These are phyloP conservation scores for Colletotrichum gloeosporioides DNA, from an alignment of 2,329 filamentous ascomycete species.

Conservation along the genomic window DNA sequence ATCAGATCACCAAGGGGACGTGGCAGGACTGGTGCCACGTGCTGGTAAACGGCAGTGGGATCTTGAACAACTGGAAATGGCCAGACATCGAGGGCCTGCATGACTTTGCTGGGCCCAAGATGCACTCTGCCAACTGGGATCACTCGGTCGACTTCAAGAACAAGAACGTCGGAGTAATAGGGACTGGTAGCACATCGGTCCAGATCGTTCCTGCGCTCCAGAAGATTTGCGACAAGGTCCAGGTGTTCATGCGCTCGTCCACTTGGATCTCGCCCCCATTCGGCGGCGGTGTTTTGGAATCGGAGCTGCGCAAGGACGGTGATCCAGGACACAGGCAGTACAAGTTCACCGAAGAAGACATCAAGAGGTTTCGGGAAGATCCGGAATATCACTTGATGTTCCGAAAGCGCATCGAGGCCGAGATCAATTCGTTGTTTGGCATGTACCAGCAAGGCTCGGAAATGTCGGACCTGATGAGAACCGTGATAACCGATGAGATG, in stretches of 20 bases:
- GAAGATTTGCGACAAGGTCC: constrained; percentile 24
- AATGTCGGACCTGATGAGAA: constrained; percentile 40
- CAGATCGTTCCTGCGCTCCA: constrained; percentile 55
- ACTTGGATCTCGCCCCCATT: constrained; percentile 34
- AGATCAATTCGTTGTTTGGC: constrained; percentile 45
- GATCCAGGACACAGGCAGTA: constrained; percentile 43
- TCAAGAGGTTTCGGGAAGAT: constrained; percentile 40
- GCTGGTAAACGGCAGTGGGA: constrained; percentile 52
- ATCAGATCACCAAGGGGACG: constrained; percentile 24
- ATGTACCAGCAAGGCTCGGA: constrained; percentile 47
- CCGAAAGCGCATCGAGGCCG: constrained; percentile 46
- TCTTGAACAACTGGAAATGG: constrained; percentile 57
- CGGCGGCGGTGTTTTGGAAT: constrained; percentile 27
- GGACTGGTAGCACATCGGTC: constrained; percentile 56
- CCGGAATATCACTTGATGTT: constrained; percentile 45
- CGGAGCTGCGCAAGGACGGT: constrained; percentile 31
- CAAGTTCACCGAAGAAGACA: constrained; percentile 30
- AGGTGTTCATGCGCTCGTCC: constrained; percentile 33
- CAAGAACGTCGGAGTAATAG: constrained; percentile 57
- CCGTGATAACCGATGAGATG: constrained; percentile 49
- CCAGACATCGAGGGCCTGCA: constrained; percentile 56
- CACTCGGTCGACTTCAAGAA: constrained; percentile 46
- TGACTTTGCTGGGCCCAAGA: constrained; percentile 53
- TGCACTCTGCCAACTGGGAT: constrained; percentile 62
- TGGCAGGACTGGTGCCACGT: constrained; percentile 48